Base-by-base conservation (phyloP, 1,284 basidiomycete species). In the Ganoderma meredithae region DNA sequence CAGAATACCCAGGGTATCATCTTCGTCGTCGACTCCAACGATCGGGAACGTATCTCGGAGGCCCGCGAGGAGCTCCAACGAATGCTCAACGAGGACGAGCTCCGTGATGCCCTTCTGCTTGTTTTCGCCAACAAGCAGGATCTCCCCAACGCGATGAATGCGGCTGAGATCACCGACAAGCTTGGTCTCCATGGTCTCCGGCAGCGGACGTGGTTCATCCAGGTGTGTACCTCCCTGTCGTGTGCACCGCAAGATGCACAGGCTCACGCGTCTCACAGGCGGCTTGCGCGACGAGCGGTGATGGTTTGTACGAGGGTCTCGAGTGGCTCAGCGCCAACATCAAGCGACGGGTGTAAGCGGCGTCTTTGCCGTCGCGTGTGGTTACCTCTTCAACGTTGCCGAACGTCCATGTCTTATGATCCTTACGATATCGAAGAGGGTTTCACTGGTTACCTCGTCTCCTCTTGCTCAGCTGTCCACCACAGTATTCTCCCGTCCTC, bases 1-100 rank as follows among this genome's bases (percentile, higher is more conserved):
- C 98, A 99, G 85, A 99, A 99, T 88, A 99, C 98, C 60, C 98
- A 99, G 85, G 98, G 97, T 76, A 99, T 99, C 85, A 99, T 99
- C 81, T 99, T 99, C 82, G 98, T 99, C 67, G 97, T 99, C 74
- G 98, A 99, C 83, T 99, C 98, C 67, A 99, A 99, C 84, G 98
- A 99, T 87, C 88, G 98, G 83, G 98, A 99, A 84, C 97, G 98
- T 94, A 95, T 99, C 72, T 94, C 95, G 64, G 98, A 99, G 85
- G 98, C 98, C 64, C 94, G 98, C 72, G 98, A 99, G 86, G 98
- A 99, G 84, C 90, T 99, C 69, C 98, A 99, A 83, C 94, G 97
- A 79, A 99, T 99, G 97, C 86, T 99, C 82, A 99, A 98, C 84
- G 98, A 99, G 84, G 97, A 99, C 79, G 98, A 99, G 85, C 93